Percentiles rank a stretch among this genome's conserved stretches.
Conservation (phyloP, 2,329 filamentous ascomycete species). For the Remersonia thermophila region DNA sequence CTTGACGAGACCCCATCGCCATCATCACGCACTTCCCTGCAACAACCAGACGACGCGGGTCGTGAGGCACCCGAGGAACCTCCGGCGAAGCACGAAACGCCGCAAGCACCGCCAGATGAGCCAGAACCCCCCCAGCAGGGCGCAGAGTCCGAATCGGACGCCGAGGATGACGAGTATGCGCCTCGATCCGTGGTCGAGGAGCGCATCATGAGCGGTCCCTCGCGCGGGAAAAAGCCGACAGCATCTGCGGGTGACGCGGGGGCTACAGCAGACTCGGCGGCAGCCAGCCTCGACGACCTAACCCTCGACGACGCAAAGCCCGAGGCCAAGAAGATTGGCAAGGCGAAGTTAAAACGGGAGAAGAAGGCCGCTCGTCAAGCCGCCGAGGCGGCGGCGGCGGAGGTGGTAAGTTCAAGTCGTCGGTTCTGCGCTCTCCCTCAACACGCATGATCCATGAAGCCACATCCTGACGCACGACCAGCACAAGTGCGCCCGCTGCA, state of each 20-base stretch:
- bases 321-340: constrained; percentile 32
- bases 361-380: constrained; percentile 32
- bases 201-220: constrained; percentile 21
- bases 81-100: background rate
- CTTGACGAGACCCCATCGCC: constrained; percentile 21
- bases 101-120: background rate
- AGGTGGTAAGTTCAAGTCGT: constrained; percentile 26
- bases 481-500: constrained; percentile 35
- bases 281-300: constrained; percentile 8
- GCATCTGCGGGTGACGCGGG: background rate
- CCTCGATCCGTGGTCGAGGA: constrained; percentile 31
- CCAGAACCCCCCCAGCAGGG: background rate
- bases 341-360: constrained; percentile 38
- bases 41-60: background rate
- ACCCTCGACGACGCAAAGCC: constrained; percentile 9
- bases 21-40: background rate
- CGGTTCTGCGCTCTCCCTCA: background rate
- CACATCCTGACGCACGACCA: constrained; percentile 10
- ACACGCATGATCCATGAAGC: background rate
- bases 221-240: constrained; percentile 3
- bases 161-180: constrained; percentile 33
- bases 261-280: constrained; percentile 4
- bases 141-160: constrained; percentile 1
- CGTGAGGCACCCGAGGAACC: constrained; percentile 20
- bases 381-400: constrained; percentile 22